Percentiles rank a stretch among this genome's conserved stretches.
Evolutionary conservation across 257 asterid genomes (phyloP).

Genomic region (Rhazya stricta): DNA sequence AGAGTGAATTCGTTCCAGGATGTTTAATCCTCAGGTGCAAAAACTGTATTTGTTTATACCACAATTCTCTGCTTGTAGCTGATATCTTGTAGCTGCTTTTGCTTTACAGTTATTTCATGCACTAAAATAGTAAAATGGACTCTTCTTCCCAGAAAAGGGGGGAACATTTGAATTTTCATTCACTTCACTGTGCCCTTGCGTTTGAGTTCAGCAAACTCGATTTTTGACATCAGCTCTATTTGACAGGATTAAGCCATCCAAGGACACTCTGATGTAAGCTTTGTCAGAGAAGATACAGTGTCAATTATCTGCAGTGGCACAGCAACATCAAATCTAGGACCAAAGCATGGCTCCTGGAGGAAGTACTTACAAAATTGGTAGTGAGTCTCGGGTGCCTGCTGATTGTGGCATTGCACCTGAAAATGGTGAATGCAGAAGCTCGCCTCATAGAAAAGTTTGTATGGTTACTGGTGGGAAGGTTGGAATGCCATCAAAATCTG

Average conservation of each 20-base stretch:
- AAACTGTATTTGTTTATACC: not conserved
- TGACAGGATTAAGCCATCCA: constrained; percentile 9
- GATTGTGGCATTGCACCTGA: constrained; percentile 47
- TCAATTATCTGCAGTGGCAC: not conserved
- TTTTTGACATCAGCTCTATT: not conserved
- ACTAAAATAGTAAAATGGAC: not conserved
- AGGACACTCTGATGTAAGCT: not conserved
- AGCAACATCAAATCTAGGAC: not conserved
- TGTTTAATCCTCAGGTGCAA: not conserved
- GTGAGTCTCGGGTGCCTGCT: constrained; percentile 30
- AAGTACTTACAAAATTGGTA: constrained; percentile 34
- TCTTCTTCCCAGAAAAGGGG: not conserved
- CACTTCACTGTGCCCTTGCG: not conserved
- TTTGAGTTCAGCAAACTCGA: not conserved
- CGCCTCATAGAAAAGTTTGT: constrained; percentile 41
- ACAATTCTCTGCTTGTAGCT: not conserved
- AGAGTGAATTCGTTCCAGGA: not conserved
- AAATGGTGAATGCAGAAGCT: constrained; percentile 37
- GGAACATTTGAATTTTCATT: not conserved
- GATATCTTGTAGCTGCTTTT: not conserved
- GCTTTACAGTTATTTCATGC: not conserved
- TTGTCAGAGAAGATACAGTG: constrained; percentile 2
- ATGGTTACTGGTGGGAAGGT: constrained; percentile 36
- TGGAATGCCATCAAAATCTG: constrained; percentile 43
- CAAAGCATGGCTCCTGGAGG: constrained; percentile 58